These are phyloP conservation scores for Cenchrus fungigraminus DNA, from an alignment of 176 grass and related monocot genomes.

Conservation along the genomic window DNA sequence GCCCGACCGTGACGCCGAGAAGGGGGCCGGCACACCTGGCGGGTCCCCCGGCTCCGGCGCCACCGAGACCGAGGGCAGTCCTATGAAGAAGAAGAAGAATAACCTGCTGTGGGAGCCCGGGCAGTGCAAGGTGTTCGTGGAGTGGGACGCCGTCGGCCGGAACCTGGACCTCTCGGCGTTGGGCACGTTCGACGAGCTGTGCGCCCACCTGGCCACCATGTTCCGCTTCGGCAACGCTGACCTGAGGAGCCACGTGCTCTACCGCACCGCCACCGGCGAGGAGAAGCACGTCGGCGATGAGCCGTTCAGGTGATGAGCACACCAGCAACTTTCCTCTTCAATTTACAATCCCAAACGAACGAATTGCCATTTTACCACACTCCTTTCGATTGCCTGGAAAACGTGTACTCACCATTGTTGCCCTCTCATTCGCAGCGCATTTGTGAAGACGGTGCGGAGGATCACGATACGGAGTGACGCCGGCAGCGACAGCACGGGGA, in stretches of 20 bases:
- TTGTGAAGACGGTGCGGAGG: conserved; percentile 79
- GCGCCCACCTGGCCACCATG: conserved; percentile 65
- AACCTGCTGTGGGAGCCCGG: conserved; percentile 23
- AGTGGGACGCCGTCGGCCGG: conserved; percentile 81
- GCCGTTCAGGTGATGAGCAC: conserved; percentile 73
- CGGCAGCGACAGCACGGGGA: conserved; percentile 60
- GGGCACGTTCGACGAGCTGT: conserved; percentile 75
- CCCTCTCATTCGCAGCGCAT: conserved; percentile 57
- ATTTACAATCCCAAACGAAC: background rate
- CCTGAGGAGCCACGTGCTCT: conserved; percentile 65
- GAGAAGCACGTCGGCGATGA: conserved; percentile 75
- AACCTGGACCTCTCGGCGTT: conserved; percentile 74
- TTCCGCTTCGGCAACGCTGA: conserved; percentile 57
- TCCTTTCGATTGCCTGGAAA: conserved; percentile 6
- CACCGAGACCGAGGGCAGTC: conserved; percentile 65
- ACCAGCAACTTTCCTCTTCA: background rate
- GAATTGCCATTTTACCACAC: background rate
- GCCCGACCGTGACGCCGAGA: no score
- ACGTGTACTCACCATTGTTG: background rate
- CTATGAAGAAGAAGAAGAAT: conserved; percentile 21
- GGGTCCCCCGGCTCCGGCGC: conserved; percentile 62
- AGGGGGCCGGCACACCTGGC: conserved; percentile 45
- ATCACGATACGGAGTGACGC: conserved; percentile 74
- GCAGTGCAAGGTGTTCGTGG: conserved; percentile 86
- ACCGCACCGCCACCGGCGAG: conserved; percentile 58